Base-by-base conservation (phyloP, 352 stramenopile genomes). In the Phytophthora parvispora region DNA sequence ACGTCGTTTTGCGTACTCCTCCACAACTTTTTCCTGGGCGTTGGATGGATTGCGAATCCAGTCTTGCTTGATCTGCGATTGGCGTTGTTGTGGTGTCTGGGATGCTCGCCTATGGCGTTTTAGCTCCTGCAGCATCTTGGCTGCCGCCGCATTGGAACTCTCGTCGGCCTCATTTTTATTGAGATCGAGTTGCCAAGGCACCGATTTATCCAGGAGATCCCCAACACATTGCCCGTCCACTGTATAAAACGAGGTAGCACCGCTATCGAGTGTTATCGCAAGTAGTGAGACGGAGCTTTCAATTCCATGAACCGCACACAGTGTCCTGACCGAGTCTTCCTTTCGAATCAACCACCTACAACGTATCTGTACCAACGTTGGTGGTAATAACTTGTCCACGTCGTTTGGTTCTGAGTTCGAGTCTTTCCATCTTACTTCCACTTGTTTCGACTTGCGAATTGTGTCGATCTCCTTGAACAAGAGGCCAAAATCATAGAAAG, bases 181-280 rank as follows among this genome's bases (percentile, higher is more conserved):
- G 5, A 31, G 5, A 20, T 42, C 29, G 2, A 71, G 25, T n/a
- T 63, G 57, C 57, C 57, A 72, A 3, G 57, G 49, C 29, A 56
- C 25, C 5, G 51, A 59, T 7, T 18, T 29, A 7, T 80, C 59
- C 16, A 50, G 40, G 13, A 89, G 48, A 32, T 45, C 55, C 9
- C 79, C 77, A 0, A 86, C 49, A 16, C 72, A 59, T n/a, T 74
- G 43, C 2, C 79, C 79, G 0, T 77, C 64, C 2, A 75, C 34
- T 1, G 72, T 77, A 69, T 80, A 88, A 9, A 90, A 60, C 1
- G 72, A 75, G 13, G 77, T 67, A 5, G 29, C 24, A 2, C 78
- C 77, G 20, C 75, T 74, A 18, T 85, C 74, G 6, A 63, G 67
- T 6, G 77, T 45, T 25, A 75, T 73, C 16, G 67, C 43, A 12